Evolutionary conservation across 495 filamentous ascomycete genomes (phyloP).

Genomic region (Penicillium argentinense): DNA sequence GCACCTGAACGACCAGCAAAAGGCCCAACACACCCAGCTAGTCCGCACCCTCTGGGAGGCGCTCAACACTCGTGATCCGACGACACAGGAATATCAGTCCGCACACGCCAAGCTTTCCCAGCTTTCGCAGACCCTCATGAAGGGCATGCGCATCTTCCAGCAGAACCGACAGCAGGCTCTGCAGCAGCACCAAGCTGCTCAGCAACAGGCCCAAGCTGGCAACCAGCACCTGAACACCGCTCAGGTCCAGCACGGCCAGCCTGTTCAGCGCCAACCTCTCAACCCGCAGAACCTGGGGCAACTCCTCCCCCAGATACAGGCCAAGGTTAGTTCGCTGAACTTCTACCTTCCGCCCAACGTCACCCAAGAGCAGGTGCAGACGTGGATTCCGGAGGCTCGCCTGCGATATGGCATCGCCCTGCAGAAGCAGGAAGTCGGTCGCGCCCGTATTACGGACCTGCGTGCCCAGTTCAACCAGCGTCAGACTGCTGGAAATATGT

Average conservation of each 20-base stretch:
- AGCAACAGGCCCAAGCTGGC: slow-evolving; percentile 6
- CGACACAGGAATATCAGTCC: slow-evolving; percentile 54
- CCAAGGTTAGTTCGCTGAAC: slow-evolving; percentile 45
- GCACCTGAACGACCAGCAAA: slow-evolving; percentile 58
- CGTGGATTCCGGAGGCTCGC: slow-evolving; percentile 52
- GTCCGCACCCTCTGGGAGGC: slow-evolving; percentile 60
- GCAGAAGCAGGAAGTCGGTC: slow-evolving; percentile 52
- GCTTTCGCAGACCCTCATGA: slow-evolving; percentile 62
- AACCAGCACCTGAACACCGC: neutral
- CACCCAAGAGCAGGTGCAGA: slow-evolving; percentile 45
- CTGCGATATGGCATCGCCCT: slow-evolving; percentile 52
- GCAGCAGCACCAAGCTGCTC: slow-evolving; percentile 24
- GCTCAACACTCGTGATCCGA: slow-evolving; percentile 57
- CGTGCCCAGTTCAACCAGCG: slow-evolving; percentile 39
- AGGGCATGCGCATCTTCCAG: slow-evolving; percentile 53
- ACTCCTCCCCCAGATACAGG: slow-evolving; percentile 44
- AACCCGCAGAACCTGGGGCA: slow-evolving; percentile 43
- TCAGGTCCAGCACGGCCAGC: slow-evolving; percentile 34
- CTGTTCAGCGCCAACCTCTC: slow-evolving; percentile 37
- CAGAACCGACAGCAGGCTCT: slow-evolving; percentile 44
- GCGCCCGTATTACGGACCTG: slow-evolving; percentile 37
- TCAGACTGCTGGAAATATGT: slow-evolving; percentile 38
- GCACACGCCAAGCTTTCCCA: slow-evolving; percentile 66
- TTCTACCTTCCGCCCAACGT: slow-evolving; percentile 50
- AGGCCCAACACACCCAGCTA: slow-evolving; percentile 62